These are phyloP conservation scores for Sugiyamaella americana DNA, from an alignment of 805 yeast species.

Conservation along the genomic window DNA sequence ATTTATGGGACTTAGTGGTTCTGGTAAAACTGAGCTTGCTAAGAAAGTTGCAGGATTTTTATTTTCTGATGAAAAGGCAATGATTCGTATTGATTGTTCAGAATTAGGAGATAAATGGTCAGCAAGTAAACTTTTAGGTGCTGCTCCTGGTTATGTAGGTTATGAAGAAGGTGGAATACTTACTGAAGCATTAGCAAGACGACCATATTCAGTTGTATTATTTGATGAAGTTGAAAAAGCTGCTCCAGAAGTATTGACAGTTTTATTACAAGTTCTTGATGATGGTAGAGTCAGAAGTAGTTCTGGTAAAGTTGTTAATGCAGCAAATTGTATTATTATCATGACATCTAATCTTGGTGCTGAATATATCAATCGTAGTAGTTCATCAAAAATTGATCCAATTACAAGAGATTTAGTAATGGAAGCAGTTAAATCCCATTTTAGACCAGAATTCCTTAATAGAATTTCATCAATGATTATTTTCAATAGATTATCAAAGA, in stretches of 20 bases:
- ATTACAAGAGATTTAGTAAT: conserved; percentile 72
- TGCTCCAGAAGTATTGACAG: conserved; percentile 93
- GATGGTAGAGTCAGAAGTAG: conserved; percentile 96
- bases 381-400: conserved; percentile 51
- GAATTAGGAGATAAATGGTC: conserved; percentile 94
- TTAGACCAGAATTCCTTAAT: conserved; percentile 96
- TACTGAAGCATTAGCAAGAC: conserved; percentile 84
- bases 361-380: conserved; percentile 68
- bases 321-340: conserved; percentile 85
- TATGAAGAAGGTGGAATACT: conserved; percentile 96
- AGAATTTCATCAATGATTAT: conserved; percentile 90
- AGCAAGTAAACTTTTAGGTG: conserved; percentile 89
- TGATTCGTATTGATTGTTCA: conserved; percentile 96
- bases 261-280: conserved; percentile 84
- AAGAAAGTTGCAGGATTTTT: conserved; percentile 94
- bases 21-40: conserved; percentile 97
- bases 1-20: conserved; percentile 92
- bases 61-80: conserved; percentile 92
- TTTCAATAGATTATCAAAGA: conserved; percentile 85
- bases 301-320: conserved; percentile 88
- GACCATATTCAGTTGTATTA: conserved; percentile 91
- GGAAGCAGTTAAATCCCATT: conserved; percentile 78
- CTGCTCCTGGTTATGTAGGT: conserved; percentile 96
- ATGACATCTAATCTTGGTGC: conserved; percentile 99
- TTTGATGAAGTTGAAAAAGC: conserved; percentile 99